A percentile compares a stretch with the other conserved stretches of the same genome.
Evolutionary conservation across 352 stramenopile genomes (phyloP).

Genomic region (Globisporangium sylvaticum): DNA sequence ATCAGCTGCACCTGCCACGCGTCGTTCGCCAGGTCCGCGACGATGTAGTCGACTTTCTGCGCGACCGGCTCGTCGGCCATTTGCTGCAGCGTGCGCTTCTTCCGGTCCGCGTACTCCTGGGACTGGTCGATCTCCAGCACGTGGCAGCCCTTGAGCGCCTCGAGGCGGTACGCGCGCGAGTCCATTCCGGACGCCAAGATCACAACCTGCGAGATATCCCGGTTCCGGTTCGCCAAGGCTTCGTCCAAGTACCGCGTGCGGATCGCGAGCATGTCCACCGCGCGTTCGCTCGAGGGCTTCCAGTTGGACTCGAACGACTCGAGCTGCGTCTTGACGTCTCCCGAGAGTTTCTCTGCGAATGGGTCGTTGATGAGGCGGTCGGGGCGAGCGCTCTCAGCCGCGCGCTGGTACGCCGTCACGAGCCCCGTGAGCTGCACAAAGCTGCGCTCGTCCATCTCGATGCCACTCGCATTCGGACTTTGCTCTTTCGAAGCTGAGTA

Average conservation of each 20-base stretch:
- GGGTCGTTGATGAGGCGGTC: constrained; percentile 21
- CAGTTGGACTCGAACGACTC: constrained; percentile 6
- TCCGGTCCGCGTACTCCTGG: constrained; percentile 10
- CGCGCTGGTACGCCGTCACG: constrained; percentile 17
- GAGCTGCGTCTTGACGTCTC: constrained; percentile 3
- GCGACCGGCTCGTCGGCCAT: background rate
- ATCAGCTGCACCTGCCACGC: constrained; percentile 13
- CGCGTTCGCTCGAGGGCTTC: background rate
- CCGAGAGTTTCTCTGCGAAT: constrained; percentile 16
- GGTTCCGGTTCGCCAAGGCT: constrained; percentile 4
- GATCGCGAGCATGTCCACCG: constrained; percentile 15
- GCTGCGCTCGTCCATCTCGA: background rate
- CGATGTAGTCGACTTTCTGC: constrained; percentile 15
- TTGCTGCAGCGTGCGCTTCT: constrained; percentile 10
- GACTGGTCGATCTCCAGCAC: constrained; percentile 20
- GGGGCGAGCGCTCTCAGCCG: constrained; percentile 12
- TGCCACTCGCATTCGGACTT: background rate
- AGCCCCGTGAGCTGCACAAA: constrained; percentile 12
- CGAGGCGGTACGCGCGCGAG: constrained; percentile 17
- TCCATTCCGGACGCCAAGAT: constrained; percentile 20
- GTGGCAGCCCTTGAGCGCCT: constrained; percentile 9
- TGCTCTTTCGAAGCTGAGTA: background rate
- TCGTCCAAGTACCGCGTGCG: constrained; percentile 24
- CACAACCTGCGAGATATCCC: constrained; percentile 17
- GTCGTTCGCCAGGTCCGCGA: constrained; percentile 15